A percentile compares a stretch with the other conserved stretches of the same genome.
phyloP scores from a whole-genome alignment of 257 asterid genomes.

The Solanum etuberosum region DNA sequence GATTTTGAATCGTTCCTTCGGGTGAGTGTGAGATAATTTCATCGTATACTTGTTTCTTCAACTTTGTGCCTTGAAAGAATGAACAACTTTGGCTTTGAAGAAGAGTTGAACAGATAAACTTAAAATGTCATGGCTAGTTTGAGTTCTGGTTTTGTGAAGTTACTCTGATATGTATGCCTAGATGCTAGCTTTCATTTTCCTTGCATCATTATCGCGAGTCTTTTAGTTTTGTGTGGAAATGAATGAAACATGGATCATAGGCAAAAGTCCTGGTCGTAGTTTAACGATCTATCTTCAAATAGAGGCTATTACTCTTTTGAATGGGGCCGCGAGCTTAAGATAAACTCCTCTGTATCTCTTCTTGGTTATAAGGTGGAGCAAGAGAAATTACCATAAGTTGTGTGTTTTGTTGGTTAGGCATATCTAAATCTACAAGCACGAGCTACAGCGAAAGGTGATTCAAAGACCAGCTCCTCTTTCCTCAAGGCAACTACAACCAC shows the following conservation, averaged over 20 bases:
- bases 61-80: neutral
- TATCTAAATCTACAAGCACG: constrained; percentile 61
- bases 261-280: neutral
- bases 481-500: constrained; percentile 54
- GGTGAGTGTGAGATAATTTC: constrained; percentile 22
- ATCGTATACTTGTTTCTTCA: neutral
- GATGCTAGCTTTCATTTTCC: neutral
- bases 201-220: neutral
- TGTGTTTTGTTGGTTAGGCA: constrained; percentile 23
- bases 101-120: neutral
- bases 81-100: neutral
- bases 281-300: neutral
- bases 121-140: neutral
- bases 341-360: neutral
- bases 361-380: neutral
- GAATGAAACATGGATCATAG: neutral
- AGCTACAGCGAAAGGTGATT: constrained; percentile 46
- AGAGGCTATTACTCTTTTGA: neutral
- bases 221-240: neutral
- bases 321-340: neutral
- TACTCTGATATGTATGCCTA: neutral
- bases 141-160: neutral
- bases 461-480: constrained; percentile 39
- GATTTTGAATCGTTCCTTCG: constrained; percentile 73
- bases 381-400: neutral